A percentile compares a stretch with the other conserved stretches of the same genome.
Evolutionary conservation across 495 filamentous ascomycete genomes (phyloP).

Genomic region (Xylaria grammica): DNA sequence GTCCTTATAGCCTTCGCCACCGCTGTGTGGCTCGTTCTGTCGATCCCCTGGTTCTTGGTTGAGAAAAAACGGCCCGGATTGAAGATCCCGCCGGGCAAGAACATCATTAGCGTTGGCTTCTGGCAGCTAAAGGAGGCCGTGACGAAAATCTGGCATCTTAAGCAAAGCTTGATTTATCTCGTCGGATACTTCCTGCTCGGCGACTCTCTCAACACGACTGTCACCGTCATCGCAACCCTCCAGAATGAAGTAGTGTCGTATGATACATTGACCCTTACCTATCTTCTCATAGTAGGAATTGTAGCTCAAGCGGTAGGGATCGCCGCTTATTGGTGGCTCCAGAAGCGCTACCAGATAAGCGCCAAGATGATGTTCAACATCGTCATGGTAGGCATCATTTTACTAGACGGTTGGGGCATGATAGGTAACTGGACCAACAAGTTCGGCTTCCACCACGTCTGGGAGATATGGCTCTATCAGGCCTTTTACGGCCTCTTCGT

Average conservation of each 20-base stretch:
- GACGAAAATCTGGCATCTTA: conserved; percentile 65
- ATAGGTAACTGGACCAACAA: conserved; percentile 66
- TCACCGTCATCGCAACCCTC: conserved; percentile 67
- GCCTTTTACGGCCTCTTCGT: conserved; percentile 68
- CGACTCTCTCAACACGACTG: conserved; percentile 69
- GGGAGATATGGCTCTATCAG: conserved; percentile 70
- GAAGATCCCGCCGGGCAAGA: conserved; percentile 40
- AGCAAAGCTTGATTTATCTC: conserved; percentile 67
- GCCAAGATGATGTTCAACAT: conserved; percentile 70
- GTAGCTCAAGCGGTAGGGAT: conserved; percentile 67
- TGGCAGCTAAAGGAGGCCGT: conserved; percentile 64
- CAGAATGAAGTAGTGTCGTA: conserved; percentile 68
- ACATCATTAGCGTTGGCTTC: conserved; percentile 59
- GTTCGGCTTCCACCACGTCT: conserved; percentile 67
- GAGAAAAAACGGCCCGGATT: conserved; percentile 68
- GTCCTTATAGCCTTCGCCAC: conserved; percentile 69
- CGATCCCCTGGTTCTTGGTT: conserved; percentile 67
- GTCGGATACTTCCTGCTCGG: conserved; percentile 70
- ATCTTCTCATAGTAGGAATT: conserved; percentile 68
- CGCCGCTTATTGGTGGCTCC: conserved; percentile 63
- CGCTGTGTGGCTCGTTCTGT: conserved; percentile 65
- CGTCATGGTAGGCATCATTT: conserved; percentile 59
- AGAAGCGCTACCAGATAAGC: conserved; percentile 56
- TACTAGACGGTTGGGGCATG: conserved; percentile 70
- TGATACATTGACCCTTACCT: conserved; percentile 64